Base-by-base conservation (phyloP, 352 stramenopile species). In the Blastocystis sp. region DNA sequence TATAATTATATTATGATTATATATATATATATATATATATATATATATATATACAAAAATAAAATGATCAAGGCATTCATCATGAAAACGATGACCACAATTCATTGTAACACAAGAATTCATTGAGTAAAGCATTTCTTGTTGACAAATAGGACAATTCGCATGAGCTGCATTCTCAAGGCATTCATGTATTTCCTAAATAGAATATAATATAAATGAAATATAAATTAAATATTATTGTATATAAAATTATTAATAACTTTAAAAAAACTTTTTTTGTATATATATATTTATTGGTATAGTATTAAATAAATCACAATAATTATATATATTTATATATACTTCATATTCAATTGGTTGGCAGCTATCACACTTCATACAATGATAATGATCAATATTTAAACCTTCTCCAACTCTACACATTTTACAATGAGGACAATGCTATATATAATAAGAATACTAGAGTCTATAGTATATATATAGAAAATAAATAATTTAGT, bases 61-160 rank as follows among this genome's bases (percentile, higher is more conserved):
- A 31, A 54, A 62, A 32, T 62, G 39, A 19, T 62, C 36, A 2
- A 37, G 42, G n/a, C 52, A 62, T 24, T 30, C 10, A 10, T 30
- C n/a, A 31, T 62, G 52, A 45, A 62, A 54, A n/a, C n/a, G 39
- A 34, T 62, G 52, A 5, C 52, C 52, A 25, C 52, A 62, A 32
- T 16, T 13, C 11, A 62, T 27, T 25, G 54, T 54, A 13, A 62
- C 10, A 9, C 28, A 24, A 1, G 25, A 21, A 21, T 32, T 54
- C 13, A 23, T 27, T 9, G 52, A 62, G 11, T 39, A 54, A 18
- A 54, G 52, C 13, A 62, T 18, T 23, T 28, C 48, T 7, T 62
- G 39, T 13, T 28, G 39, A 30, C 52, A 62, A 16, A 62, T 62
- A n/a, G 52, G 52, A 25, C 52, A 62, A 30, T 62, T 28, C 27